phyloP scores from a whole-genome alignment of 2,329 filamentous ascomycete genomes.

The Ascochyta fabae region DNA sequence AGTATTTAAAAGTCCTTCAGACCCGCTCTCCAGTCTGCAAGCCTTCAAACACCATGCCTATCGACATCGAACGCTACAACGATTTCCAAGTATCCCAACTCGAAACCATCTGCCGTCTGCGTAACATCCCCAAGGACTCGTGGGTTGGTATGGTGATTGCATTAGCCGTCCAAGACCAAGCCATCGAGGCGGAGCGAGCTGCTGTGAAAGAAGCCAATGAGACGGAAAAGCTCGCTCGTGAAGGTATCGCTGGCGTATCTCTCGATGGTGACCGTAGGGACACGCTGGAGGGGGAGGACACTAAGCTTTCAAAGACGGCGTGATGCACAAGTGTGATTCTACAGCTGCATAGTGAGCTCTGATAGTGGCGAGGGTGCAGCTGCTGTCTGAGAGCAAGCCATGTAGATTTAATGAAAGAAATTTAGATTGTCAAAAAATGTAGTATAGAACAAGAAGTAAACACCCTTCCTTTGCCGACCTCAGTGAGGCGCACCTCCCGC shows the following conservation, averaged over 20 bases:
- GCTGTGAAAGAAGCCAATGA: background rate
- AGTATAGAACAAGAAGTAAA: background rate
- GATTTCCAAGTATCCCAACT: background rate
- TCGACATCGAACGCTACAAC: background rate
- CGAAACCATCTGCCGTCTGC: background rate
- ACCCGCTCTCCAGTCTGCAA: too few species aligned
- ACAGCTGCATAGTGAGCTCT: background rate
- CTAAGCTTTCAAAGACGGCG: background rate
- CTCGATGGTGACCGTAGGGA: background rate
- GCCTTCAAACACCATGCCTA: too few species aligned
- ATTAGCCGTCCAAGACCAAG: background rate
- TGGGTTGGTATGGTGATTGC: background rate
- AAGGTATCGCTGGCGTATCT: background rate
- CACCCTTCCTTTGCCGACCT: background rate
- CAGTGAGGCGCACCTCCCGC: background rate
- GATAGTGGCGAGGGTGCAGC: too few species aligned
- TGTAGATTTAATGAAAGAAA: too few species aligned
- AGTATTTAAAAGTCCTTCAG: too few species aligned
- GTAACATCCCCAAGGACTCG: background rate
- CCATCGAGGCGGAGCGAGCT: background rate
- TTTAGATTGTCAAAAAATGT: background rate
- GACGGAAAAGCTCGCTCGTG: background rate
- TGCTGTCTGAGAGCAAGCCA: too few species aligned
- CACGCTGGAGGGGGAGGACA: background rate
- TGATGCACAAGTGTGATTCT: background rate